Percentiles rank a stretch among this genome's conserved stretches.
Conservation (phyloP, 441 rosid species). For the Populus hybrid region DNA sequence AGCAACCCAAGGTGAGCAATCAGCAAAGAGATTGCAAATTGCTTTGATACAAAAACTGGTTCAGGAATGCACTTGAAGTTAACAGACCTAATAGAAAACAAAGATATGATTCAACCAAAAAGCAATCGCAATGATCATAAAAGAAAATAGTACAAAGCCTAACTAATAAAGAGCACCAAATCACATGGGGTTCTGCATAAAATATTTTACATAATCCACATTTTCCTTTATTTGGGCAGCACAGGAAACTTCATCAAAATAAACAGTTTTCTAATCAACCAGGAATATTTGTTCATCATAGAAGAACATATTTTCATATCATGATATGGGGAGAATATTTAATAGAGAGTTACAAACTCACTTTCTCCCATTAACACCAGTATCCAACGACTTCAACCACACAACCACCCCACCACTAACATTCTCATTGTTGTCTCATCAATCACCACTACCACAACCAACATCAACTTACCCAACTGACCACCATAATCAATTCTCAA, state of each 20-base stretch:
- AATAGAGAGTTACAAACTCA: background rate
- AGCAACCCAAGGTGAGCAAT: constrained; percentile 65
- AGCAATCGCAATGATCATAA: background rate
- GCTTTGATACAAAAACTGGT: constrained; percentile 78
- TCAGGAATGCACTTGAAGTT: constrained; percentile 95
- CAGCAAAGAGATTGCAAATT: constrained; percentile 77
- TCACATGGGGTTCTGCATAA: background rate
- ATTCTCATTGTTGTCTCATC: too few species aligned
- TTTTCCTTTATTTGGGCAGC: background rate
- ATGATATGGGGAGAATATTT: background rate
- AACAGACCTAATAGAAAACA: constrained; percentile 74
- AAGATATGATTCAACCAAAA: constrained; percentile 14
- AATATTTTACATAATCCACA: background rate
- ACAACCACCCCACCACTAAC: too few species aligned
- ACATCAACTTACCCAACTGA: too few species aligned
- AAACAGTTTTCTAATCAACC: background rate
- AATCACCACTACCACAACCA: too few species aligned
- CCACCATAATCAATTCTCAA: too few species aligned
- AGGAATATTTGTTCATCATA: background rate
- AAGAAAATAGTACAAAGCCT: background rate
- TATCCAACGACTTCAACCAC: background rate
- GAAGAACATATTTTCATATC: background rate
- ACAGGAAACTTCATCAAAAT: background rate
- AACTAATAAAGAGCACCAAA: background rate
- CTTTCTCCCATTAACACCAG: background rate